Conservation (phyloP, 2,329 filamentous ascomycete species). For the Epichloe aotearoae region DNA sequence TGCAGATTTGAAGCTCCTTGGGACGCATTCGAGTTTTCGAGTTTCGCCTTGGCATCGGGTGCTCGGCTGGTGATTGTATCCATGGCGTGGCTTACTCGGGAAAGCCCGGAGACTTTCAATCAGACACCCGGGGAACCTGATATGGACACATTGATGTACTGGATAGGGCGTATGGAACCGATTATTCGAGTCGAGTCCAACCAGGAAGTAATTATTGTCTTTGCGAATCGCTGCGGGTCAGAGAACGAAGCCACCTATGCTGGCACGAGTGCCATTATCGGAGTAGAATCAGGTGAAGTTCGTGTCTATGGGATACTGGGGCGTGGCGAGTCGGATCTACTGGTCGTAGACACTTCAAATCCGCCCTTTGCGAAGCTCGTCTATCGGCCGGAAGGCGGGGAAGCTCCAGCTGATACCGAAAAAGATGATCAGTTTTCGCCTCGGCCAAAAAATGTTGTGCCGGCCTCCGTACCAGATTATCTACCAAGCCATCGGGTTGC, state of each 20-base stretch:
- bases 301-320: slow-evolving; percentile 57
- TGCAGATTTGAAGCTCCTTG: slow-evolving; percentile 27
- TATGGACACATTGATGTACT: slow-evolving; percentile 61
- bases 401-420: background rate
- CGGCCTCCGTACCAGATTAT: background rate
- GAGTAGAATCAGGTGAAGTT: slow-evolving; percentile 51
- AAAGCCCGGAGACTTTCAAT: slow-evolving; percentile 32
- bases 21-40: slow-evolving; percentile 31
- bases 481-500: background rate
- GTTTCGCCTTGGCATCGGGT: slow-evolving; percentile 40
- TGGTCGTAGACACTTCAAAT: slow-evolving; percentile 51
- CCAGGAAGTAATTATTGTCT: slow-evolving; percentile 53
- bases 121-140: slow-evolving; percentile 46
- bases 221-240: slow-evolving; percentile 56
- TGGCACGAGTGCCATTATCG: slow-evolving; percentile 59
- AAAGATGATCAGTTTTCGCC: background rate
- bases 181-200: slow-evolving; percentile 36
- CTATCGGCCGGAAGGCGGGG: slow-evolving; percentile 1
- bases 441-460: background rate
- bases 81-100: slow-evolving; percentile 64
- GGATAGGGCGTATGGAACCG: slow-evolving; percentile 59
- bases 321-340: slow-evolving; percentile 52
- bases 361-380: slow-evolving; percentile 33
- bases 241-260: slow-evolving; percentile 58
- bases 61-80: slow-evolving; percentile 54